Evolutionary conservation across 2,329 filamentous ascomycete species (phyloP), one percentile per base, ranked within the genome.

Genomic region (Tolypocladium ophioglossoides): DNA sequence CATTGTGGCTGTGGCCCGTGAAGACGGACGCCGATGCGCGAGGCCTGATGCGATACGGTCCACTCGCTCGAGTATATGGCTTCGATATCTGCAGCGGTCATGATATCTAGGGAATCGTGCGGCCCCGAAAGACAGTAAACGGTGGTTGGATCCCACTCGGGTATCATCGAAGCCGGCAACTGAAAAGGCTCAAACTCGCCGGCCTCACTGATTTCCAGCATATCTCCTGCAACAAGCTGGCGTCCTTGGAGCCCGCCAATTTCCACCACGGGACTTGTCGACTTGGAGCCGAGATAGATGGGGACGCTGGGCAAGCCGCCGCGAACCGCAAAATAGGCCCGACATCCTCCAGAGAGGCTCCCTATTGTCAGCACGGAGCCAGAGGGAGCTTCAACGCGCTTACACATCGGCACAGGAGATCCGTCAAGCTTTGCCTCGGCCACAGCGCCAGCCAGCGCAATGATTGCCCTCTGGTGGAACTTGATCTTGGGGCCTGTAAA

Each of bases 241-340:
- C 82, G 70, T 6, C 80, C 81, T 64, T 85, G 81, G 47, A 81
- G 79, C 0, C 82, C 82, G 27, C 82, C 82, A 22, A 84, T 76
- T 0, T 72, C 75, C 18, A 83, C 76, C 51, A 79, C 70, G 1
- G 82, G 80, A 30, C 76, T 76, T 0, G 82, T 84, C 0, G 78
- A 76, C 59, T 84, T 84, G 20, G 78, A 81, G 2, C 76, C 77
- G 53, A 84, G 82, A 64, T 78, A 83, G 6, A 74, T 67, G 14
- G 80, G 77, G 0, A 84, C 72, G n/a, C 67, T 68, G 1, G 63
- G 61, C 3, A 67, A 60, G 1, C 67, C 67, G 12, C 66, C 66
- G 12, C 74, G 72, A 1, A 85, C 70, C 5, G 80, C 80, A 1
- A 85, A 71, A 61, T 85, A 85, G 2, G 75, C 71, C 51, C 83